A percentile compares a stretch with the other conserved stretches of the same genome.
Conservation (phyloP, 768 basidiomycete genomes). For the Suillus weaverae region DNA sequence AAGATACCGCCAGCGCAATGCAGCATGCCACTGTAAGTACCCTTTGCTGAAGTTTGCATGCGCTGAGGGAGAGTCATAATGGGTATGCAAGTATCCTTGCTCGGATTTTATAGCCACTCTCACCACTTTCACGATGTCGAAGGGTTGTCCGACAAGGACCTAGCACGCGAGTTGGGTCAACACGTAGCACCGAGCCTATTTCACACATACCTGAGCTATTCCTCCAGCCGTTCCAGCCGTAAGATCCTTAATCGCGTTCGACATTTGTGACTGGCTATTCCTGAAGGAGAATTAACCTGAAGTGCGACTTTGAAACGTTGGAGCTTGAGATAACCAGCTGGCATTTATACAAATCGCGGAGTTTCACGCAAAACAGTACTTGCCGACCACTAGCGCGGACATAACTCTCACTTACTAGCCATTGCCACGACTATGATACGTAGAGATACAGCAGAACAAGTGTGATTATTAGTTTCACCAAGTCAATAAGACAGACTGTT, state of each 20-base stretch:
- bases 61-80: conserved; percentile 48
- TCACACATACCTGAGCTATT: conserved; percentile 67
- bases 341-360: conserved; percentile 9
- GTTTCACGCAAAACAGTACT: conserved; percentile 20
- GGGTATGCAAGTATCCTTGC: conserved; percentile 11
- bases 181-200: not conserved
- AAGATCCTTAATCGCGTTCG: conserved; percentile 80
- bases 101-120: conserved; percentile 32
- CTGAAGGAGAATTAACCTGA: not conserved
- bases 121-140: conserved; percentile 97
- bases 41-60: conserved; percentile 91
- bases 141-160: conserved; percentile 92
- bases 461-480: not conserved
- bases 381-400: not conserved
- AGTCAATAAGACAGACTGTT: not conserved
- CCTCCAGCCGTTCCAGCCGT: conserved; percentile 91
- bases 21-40: conserved; percentile 86
- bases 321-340: not conserved
- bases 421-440: not conserved
- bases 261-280: conserved; percentile 24
- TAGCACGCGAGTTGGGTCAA: conserved; percentile 30
- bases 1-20: conserved; percentile 89
- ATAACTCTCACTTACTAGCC: not conserved
- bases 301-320: not conserved
- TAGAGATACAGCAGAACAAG: not conserved